Conservation (phyloP, 202 grass and related monocot genomes). For the Sporobolus alterniflorus region DNA sequence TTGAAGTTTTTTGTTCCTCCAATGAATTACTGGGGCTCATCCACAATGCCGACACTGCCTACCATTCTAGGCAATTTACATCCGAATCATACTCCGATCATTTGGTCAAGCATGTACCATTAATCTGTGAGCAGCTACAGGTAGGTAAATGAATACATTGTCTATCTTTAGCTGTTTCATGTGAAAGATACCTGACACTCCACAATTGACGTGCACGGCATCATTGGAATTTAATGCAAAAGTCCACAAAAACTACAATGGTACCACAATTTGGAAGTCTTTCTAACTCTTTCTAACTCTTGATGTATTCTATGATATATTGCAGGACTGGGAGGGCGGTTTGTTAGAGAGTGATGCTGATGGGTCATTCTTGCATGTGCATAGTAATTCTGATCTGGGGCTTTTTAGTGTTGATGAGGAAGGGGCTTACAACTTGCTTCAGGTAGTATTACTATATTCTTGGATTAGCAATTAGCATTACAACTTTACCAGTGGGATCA, state of each 20-base stretch:
- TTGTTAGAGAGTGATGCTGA: conserved; percentile 57
- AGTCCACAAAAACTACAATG: not conserved
- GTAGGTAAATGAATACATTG: conserved; percentile 24
- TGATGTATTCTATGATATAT: conserved; percentile 23
- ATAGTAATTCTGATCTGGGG: conserved; percentile 56
- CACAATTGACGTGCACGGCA: not conserved
- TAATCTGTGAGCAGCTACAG: conserved; percentile 63
- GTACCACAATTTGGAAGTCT: conserved; percentile 3
- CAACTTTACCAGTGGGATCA: not conserved
- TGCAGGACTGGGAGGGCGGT: conserved; percentile 81
- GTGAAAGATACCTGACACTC: not conserved
- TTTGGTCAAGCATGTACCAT: conserved; percentile 64
- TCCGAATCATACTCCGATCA: conserved; percentile 42
- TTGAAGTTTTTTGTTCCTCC: conserved; percentile 54
- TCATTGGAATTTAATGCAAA: conserved; percentile 7
- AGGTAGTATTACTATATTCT: conserved; percentile 30
- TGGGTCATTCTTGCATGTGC: conserved; percentile 64
- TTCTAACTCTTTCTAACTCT: conserved; percentile 13
- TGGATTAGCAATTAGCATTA: conserved; percentile 1
- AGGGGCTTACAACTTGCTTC: conserved; percentile 76
- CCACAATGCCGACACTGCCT: conserved; percentile 55
- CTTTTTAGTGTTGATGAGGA: conserved; percentile 72
- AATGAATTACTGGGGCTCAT: conserved; percentile 60
- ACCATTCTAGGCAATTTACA: conserved; percentile 48
- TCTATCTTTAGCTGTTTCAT: not conserved